Evolutionary conservation across 1,139 yeast species (phyloP).

Genomic region (Trichomonascaceae sp.): DNA sequence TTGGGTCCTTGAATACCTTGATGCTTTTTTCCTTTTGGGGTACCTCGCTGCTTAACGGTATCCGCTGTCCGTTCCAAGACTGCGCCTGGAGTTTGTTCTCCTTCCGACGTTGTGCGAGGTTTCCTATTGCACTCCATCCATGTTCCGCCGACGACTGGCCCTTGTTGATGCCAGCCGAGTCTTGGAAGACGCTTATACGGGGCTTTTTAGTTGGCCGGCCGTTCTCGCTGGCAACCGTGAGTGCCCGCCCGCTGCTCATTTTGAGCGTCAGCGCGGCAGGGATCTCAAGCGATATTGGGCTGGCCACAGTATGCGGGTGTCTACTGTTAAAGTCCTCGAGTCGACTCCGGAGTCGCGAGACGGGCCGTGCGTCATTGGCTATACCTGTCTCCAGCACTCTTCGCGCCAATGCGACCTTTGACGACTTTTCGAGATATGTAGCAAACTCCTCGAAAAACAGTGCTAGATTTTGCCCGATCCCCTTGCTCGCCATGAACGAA

Average conservation of each 20-base stretch:
- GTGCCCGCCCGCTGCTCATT: not conserved
- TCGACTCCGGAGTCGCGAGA: constrained; percentile 37
- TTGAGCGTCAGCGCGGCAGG: constrained; percentile 15
- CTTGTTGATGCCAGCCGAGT: constrained; percentile 16
- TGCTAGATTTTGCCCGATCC: constrained; percentile 57
- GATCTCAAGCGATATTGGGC: constrained; percentile 23
- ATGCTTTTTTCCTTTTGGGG: constrained; percentile 7
- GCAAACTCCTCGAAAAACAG: constrained; percentile 77
- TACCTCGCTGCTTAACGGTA: constrained; percentile 16
- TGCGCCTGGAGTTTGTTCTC: constrained; percentile 49
- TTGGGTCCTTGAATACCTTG: constrained; percentile 32
- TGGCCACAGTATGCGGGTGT: constrained; percentile 12
- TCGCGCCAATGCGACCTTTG: constrained; percentile 44
- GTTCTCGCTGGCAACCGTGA: not conserved
- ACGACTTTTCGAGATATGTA: constrained; percentile 41
- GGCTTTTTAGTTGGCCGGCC: not conserved
- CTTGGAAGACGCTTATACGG: constrained; percentile 22
- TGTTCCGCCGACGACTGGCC: constrained; percentile 12
- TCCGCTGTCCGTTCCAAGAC: constrained; percentile 57
- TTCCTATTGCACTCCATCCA: constrained; percentile 41
- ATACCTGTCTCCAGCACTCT: constrained; percentile 54
- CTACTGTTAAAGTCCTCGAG: constrained; percentile 37
- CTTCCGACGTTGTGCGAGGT: constrained; percentile 40
- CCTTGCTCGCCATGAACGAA: constrained; percentile 57
- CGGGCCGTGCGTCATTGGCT: constrained; percentile 49